Evolutionary conservation across 306 rosid species (phyloP).

Genomic region (Mimosa bimucronata): DNA sequence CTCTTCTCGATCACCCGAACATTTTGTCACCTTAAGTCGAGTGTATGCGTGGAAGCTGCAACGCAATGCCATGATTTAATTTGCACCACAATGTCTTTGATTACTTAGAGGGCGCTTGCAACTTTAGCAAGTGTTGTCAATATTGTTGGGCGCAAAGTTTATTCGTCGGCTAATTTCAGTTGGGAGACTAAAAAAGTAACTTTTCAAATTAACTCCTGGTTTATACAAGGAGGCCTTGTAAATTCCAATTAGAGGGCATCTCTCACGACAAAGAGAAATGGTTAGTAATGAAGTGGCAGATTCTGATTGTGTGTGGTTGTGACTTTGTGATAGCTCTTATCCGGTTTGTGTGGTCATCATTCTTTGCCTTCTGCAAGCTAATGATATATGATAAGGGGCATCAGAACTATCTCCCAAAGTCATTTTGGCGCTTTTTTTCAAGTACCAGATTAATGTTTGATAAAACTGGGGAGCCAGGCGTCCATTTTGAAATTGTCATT

Average conservation of each 20-base stretch:
- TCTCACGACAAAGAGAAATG: background rate
- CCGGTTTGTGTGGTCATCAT: slow-evolving; percentile 12
- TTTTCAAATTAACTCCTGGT: background rate
- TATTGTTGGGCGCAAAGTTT: background rate
- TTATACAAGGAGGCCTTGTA: background rate
- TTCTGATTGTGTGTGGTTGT: background rate
- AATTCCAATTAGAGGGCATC: background rate
- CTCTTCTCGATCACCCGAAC: slow-evolving; percentile 37
- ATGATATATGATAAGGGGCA: background rate
- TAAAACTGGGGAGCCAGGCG: background rate
- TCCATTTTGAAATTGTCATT: background rate
- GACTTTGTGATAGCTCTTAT: slow-evolving; percentile 15
- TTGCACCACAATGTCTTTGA: background rate
- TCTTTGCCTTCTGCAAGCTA: background rate
- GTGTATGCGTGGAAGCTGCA: slow-evolving; percentile 43
- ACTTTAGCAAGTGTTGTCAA: background rate
- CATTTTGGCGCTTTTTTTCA: background rate
- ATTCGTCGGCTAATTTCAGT: background rate
- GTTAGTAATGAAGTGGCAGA: background rate
- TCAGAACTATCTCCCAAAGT: background rate
- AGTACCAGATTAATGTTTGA: background rate
- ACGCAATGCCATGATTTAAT: slow-evolving; percentile 20
- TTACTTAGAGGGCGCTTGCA: background rate
- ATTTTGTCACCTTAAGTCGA: slow-evolving; percentile 30
- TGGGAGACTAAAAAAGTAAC: background rate